Conservation (phyloP, 805 yeast species). For the Candida sithepensis region DNA sequence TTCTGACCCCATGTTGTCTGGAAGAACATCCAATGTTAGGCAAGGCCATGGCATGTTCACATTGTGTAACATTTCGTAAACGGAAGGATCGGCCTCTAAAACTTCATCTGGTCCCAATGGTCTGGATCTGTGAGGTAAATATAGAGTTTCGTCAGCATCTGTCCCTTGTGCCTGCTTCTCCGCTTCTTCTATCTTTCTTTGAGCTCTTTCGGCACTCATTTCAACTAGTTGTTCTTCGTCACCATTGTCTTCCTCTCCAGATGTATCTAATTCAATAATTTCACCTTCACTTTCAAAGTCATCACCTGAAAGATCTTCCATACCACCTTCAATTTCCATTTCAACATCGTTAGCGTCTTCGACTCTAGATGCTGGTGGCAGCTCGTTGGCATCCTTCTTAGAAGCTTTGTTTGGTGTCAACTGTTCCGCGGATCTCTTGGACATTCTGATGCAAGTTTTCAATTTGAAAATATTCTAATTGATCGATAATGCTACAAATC, state of each 20-base stretch:
- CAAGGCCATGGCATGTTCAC: slow-evolving; percentile 97
- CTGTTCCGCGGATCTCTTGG: slow-evolving; percentile 33
- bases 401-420: slow-evolving; percentile 8
- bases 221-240: slow-evolving; percentile 21
- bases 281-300: slow-evolving; percentile 92
- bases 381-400: slow-evolving; percentile 17
- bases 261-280: slow-evolving; percentile 71
- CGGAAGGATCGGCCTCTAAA: slow-evolving; percentile 93
- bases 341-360: slow-evolving; percentile 42
- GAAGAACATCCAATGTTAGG: slow-evolving; percentile 82
- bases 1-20: slow-evolving; percentile 82
- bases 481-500: neutral
- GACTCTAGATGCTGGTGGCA: slow-evolving; percentile 15
- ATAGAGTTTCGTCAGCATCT: slow-evolving; percentile 43
- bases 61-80: slow-evolving; percentile 94
- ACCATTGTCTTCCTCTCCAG: slow-evolving; percentile 47
- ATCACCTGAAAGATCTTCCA: slow-evolving; percentile 86
- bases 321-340: slow-evolving; percentile 62
- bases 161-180: slow-evolving; percentile 34
- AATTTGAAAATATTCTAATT: neutral
- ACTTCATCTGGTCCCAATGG: slow-evolving; percentile 96
- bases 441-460: slow-evolving; percentile 19
- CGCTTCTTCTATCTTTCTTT: slow-evolving; percentile 30
- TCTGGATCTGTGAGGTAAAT: slow-evolving; percentile 82
- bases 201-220: slow-evolving; percentile 11